Evolutionary conservation across 1,284 basidiomycete species (phyloP).

Genomic region (Takashimella tepidaria): DNA sequence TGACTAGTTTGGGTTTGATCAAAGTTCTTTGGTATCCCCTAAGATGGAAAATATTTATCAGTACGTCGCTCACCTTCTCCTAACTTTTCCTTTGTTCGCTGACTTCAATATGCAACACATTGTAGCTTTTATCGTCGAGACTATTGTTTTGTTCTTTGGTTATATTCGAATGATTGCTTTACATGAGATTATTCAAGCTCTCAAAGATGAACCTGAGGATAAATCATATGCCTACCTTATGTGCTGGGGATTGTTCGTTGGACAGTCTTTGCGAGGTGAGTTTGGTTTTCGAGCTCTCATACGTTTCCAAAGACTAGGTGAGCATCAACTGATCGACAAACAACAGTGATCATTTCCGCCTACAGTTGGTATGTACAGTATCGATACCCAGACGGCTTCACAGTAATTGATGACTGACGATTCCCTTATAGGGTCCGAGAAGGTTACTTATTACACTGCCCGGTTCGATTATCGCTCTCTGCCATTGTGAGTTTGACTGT

Average conservation of each 20-base stretch:
- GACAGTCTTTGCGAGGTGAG: slow-evolving; percentile 31
- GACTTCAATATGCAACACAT: background rate
- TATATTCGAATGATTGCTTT: slow-evolving; percentile 35
- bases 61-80: slow-evolving; percentile 15
- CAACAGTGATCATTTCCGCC: slow-evolving; percentile 21
- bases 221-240: slow-evolving; percentile 41
- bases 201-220: slow-evolving; percentile 24
- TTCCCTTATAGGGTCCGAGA: slow-evolving; percentile 32
- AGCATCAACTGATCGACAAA: background rate
- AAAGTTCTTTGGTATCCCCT: slow-evolving; percentile 31
- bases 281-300: background rate
- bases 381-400: no score
- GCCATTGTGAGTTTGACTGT: slow-evolving; percentile 39
- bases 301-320: no score
- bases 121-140: slow-evolving; percentile 33
- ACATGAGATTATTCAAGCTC: slow-evolving; percentile 38
- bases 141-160: slow-evolving; percentile 24
- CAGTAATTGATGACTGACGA: slow-evolving; percentile 4
- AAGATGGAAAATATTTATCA: slow-evolving; percentile 24
- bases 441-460: slow-evolving; percentile 40
- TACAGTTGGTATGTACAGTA: slow-evolving; percentile 19
- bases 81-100: background rate
- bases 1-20: slow-evolving; percentile 30
- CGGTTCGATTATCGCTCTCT: slow-evolving; percentile 34
- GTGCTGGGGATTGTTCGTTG: slow-evolving; percentile 41